Evolutionary conservation across 2,329 filamentous ascomycete genomes (phyloP), one percentile per base, ranked within the genome.

Genomic region (Rhynchosporium agropyri): DNA sequence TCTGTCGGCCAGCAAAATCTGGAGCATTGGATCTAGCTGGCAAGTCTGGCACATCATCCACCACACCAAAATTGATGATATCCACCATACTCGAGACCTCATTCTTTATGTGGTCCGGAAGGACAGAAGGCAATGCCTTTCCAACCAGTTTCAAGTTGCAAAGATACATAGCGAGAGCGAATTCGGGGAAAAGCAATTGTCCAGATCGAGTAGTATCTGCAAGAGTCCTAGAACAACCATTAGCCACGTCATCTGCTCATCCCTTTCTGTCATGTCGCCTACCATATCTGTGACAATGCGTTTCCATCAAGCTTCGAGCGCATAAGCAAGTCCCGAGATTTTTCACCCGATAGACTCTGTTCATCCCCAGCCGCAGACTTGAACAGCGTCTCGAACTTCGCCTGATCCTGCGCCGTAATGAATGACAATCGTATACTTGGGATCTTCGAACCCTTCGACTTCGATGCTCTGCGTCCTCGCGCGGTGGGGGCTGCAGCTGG

Each of bases 81-180:
- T 99, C 95, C 46, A 99, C 95, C 93, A 99, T 98, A 77, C 95
- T 97, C 3, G 94, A 98, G 20, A 99, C 95, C 76, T 99, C 95
- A 72, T 99, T 99, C 79, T 88, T 90, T 68, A 99, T 88, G 63
- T 86, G 89, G 38, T 97, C 92, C 0, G 95, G 95, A 9, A 99
- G 81, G 5, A 74, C 76, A 1, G 82, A 74, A 0, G 95, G 95
- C 29, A 99, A 77, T 0, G 88, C 81, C 77, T 96, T 97, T 63
- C 92, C 92, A 0, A 91, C 95, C 63, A 98, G 81, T 75, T 89
- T 95, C 69, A 99, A 75, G 74, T 98, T 99, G 81, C 95, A 99
- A 38, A 99, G 85, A 72, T 99, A 99, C 95, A 99, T 98, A 66
- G 95, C 91, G 63, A 99, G 82, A 7, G 95, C 95, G 69, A 99